Evolutionary conservation across 352 stramenopile species (phyloP).

Genomic region (Pythium aquatile): DNA sequence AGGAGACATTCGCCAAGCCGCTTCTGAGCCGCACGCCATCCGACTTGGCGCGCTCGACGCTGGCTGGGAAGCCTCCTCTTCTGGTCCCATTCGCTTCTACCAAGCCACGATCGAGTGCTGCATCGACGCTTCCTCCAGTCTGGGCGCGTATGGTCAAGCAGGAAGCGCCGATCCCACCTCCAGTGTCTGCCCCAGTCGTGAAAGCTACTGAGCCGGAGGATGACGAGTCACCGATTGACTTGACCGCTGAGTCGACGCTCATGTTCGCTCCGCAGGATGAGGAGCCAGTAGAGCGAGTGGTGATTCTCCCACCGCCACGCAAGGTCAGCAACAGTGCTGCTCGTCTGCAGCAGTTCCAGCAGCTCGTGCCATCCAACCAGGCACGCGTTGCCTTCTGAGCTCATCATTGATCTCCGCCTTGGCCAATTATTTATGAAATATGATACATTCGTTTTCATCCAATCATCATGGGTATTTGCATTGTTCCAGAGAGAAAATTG

Average conservation of each 20-base stretch:
- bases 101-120: background rate
- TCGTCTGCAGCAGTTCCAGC: slow-evolving; percentile 49
- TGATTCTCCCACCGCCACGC: slow-evolving; percentile 7
- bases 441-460: slow-evolving; percentile 12
- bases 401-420: background rate
- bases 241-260: background rate
- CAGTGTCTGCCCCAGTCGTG: background rate
- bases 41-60: background rate
- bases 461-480: slow-evolving; percentile 1
- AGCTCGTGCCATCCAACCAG: slow-evolving; percentile 52
- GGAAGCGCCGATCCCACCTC: background rate
- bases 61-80: slow-evolving; percentile 1
- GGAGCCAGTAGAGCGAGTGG: slow-evolving; percentile 8
- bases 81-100: slow-evolving; percentile 14
- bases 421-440: slow-evolving; percentile 18
- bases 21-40: slow-evolving; percentile 15
- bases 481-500: slow-evolving; percentile 25
- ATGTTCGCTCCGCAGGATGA: background rate
- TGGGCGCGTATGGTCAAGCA: slow-evolving; percentile 9
- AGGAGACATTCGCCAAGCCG: slow-evolving; percentile 7
- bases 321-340: slow-evolving; percentile 30
- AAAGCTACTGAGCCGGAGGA: slow-evolving; percentile 1
- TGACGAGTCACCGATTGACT: background rate
- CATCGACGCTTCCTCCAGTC: slow-evolving; percentile 9
- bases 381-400: slow-evolving; percentile 17